phyloP scores from a whole-genome alignment of 2,329 filamentous ascomycete species.

The Chaetomiaceae sp. region DNA sequence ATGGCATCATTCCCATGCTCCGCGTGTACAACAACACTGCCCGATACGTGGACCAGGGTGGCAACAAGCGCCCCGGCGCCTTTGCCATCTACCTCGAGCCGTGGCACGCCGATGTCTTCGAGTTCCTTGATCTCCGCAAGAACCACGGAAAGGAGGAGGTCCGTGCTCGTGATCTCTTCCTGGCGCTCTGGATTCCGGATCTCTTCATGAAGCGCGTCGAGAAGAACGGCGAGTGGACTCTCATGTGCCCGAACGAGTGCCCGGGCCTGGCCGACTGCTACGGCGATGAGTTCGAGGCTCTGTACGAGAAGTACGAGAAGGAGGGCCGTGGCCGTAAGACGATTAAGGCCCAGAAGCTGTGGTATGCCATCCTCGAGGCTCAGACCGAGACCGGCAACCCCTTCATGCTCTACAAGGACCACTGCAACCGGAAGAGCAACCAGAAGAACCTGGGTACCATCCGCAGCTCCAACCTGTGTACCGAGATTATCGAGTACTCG shows the following conservation, averaged over 20 bases:
- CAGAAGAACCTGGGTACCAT: slow-evolving; percentile 99
- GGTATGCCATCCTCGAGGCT: slow-evolving; percentile 96
- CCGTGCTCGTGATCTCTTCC: slow-evolving; percentile 93
- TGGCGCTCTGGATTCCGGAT: slow-evolving; percentile 96
- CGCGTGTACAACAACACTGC: slow-evolving; percentile 99
- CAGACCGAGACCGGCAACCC: slow-evolving; percentile 99
- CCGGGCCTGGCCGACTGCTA: slow-evolving; percentile 94
- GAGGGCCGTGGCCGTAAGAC: slow-evolving; percentile 84
- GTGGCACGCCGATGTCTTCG: slow-evolving; percentile 96
- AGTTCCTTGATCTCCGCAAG: slow-evolving; percentile 96
- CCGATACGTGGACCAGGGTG: slow-evolving; percentile 96
- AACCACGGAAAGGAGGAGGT: slow-evolving; percentile 99
- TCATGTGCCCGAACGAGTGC: slow-evolving; percentile 97
- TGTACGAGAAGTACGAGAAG: slow-evolving; percentile 89
- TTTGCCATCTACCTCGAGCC: slow-evolving; percentile 99
- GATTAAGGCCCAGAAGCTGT: slow-evolving; percentile 96
- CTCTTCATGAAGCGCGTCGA: slow-evolving; percentile 99
- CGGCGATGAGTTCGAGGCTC: slow-evolving; percentile 90
- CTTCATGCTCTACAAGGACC: slow-evolving; percentile 99
- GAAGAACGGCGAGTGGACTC: slow-evolving; percentile 91
- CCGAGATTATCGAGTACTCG: slow-evolving; percentile 96
- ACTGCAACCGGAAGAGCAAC: slow-evolving; percentile 98
- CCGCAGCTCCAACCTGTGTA: slow-evolving; percentile 97
- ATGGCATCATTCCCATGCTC: slow-evolving; percentile 95
- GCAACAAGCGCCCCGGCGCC: slow-evolving; percentile 97